These are phyloP conservation scores for Melampsora larici-populina DNA, from an alignment of 1,284 basidiomycete species.

Conservation along the genomic window DNA sequence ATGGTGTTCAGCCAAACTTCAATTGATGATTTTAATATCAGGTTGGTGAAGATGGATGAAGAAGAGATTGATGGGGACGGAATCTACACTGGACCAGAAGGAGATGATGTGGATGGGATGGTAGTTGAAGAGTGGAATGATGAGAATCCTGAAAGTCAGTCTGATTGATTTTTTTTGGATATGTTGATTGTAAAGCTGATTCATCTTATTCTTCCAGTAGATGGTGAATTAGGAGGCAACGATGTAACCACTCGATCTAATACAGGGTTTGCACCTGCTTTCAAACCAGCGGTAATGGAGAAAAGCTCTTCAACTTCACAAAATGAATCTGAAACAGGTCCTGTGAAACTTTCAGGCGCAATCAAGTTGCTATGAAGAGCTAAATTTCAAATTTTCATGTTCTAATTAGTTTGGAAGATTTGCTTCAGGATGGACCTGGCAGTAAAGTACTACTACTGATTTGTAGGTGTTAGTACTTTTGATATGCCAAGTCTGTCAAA, in stretches of 20 bases:
- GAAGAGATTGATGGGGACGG: conserved; percentile 11
- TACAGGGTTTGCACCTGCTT: conserved; percentile 23
- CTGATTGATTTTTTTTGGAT: too few species aligned
- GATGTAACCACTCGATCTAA: not conserved
- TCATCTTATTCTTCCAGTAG: not conserved
- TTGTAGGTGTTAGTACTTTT: too few species aligned
- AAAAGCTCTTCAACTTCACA: conserved; percentile 8
- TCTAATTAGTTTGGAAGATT: too few species aligned
- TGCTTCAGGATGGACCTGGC: too few species aligned
- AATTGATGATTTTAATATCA: conserved; percentile 65
- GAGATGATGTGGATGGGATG: conserved; percentile 30
- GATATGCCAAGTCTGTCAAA: too few species aligned
- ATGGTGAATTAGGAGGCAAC: not conserved
- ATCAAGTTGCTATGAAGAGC: not conserved
- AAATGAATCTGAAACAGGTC: conserved; percentile 11
- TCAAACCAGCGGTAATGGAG: conserved; percentile 35
- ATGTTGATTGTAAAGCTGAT: too few species aligned
- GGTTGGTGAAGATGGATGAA: conserved; percentile 64
- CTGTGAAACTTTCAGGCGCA: conserved; percentile 27
- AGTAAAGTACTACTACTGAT: too few species aligned
- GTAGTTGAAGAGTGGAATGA: conserved; percentile 2
- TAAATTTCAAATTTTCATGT: too few species aligned
- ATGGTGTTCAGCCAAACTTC: conserved; percentile 69
- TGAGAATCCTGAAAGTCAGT: conserved; percentile 2
- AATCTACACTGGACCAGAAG: not conserved